Evolutionary conservation across 305 asterid genomes (phyloP), one percentile per base, ranked within the genome.

Genomic region (Caryopteris hybrid): DNA sequence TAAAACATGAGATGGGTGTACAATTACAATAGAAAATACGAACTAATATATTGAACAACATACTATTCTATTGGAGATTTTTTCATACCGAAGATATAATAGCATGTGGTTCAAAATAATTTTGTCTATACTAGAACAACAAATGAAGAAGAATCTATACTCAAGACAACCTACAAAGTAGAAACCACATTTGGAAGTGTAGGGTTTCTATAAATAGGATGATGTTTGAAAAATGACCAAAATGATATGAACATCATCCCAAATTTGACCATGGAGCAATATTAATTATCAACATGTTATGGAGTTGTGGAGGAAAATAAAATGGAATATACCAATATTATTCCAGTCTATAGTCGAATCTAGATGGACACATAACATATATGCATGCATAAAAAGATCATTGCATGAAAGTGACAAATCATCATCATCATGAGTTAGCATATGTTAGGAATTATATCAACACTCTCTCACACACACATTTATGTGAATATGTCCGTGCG

Each of bases 341-440:
- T 25, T 25, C 31, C 31, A 25, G 3, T 25, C 31, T 25, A 25
- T 25, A 25, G 56, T 9, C 18, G 29, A 47, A 47, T 16, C 25
- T 47, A 0, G 54, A 47, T 46, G 52, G 22, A 50, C 29, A 20
- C 55, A 20, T 48, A 38, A 8, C 34, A 23, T 46, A 52, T 8
- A 66, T 61, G 39, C 71, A 63, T 53, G 52, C 61, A 46, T 54
- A 31, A 64, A 57, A 72, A 51, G 61, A 74, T 45, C 70, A 7
- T 57, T 8, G 7, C 47, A 57, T 69, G 76, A 73, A 64, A 69
- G 61, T 47, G 68, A 73, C 79, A 18, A 50, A 62, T 56, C 77
- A 74, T 47, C 60, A 39, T 39, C 1, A 39, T 8, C 2, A 25
- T 25, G 31, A 4, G 31, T 25, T 25, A 25, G 2, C 31, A 25